Conservation (phyloP, 169 alveolate species). For the Plasmodium coatneyi region DNA sequence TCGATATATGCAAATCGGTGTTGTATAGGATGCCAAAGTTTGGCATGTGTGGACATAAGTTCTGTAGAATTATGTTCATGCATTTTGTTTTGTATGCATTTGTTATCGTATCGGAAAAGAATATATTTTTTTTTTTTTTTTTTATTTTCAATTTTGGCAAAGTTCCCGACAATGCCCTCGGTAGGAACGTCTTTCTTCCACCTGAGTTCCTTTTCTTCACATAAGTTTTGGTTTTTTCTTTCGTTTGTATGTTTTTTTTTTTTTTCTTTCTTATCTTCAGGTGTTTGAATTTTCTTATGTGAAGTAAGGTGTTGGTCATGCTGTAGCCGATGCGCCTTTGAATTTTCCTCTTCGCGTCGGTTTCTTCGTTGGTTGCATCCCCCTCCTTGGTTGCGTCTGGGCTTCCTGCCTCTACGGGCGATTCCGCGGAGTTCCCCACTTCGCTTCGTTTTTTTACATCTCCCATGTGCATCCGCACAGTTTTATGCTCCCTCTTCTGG, state of each 20-base stretch:
- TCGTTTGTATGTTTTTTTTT: constrained; percentile 3
- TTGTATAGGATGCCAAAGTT: constrained; percentile 82
- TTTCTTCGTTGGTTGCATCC: background rate
- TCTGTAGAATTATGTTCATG: constrained; percentile 80
- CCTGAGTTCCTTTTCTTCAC: background rate
- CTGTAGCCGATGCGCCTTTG: constrained; percentile 20
- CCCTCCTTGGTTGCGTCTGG: background rate
- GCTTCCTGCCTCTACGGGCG: background rate
- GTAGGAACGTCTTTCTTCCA: constrained; percentile 18
- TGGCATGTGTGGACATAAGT: constrained; percentile 86
- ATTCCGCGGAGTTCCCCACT: background rate
- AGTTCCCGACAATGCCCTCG: constrained; percentile 51
- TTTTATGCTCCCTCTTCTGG: background rate
- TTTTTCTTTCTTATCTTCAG: constrained; percentile 1
- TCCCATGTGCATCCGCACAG: background rate
- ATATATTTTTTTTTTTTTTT: constrained; percentile 26
- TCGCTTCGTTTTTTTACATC: background rate
- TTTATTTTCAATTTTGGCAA: constrained; percentile 59
- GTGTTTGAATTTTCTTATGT: constrained; percentile 4
- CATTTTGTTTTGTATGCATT: constrained; percentile 68
- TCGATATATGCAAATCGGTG: constrained; percentile 84
- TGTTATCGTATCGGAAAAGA: constrained; percentile 71
- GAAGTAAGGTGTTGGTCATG: constrained; percentile 27
- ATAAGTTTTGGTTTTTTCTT: constrained; percentile 17
- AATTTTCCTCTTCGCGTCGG: constrained; percentile 11